These are phyloP conservation scores for Nitzschia inconspicua DNA, from an alignment of 108 stramenopile species.

Conservation along the genomic window DNA sequence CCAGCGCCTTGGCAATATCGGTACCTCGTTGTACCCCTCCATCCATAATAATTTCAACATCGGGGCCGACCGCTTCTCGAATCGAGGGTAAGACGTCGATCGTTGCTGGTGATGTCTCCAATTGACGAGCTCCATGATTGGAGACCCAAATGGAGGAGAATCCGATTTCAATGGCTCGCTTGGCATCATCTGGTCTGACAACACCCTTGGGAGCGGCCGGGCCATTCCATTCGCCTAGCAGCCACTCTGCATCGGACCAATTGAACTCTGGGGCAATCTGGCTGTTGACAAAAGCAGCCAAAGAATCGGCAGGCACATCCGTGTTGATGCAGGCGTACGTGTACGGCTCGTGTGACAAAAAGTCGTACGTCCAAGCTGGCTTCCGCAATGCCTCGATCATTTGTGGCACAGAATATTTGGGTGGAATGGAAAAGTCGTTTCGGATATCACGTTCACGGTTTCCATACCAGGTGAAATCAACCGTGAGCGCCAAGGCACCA, in stretches of 20 bases:
- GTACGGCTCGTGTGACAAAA: constrained; percentile 85
- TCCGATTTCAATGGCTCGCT: constrained; percentile 85
- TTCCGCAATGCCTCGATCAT: constrained; percentile 81
- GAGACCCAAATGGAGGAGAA: constrained; percentile 97
- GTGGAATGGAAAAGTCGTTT: constrained; percentile 95
- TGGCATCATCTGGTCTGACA: constrained; percentile 93
- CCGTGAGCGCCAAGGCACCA: constrained; percentile 92
- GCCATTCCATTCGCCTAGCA: constrained; percentile 88
- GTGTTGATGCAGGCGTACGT: constrained; percentile 88
- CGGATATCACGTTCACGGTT: constrained; percentile 95
- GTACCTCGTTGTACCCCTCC: constrained; percentile 98
- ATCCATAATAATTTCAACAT: constrained; percentile 94
- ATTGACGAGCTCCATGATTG: constrained; percentile 97
- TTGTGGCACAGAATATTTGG: constrained; percentile 80
- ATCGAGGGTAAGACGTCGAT: constrained; percentile 94
- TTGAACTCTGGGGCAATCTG: constrained; percentile 91
- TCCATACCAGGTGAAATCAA: constrained; percentile 97
- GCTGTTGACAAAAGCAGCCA: constrained; percentile 94
- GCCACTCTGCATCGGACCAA: constrained; percentile 97
- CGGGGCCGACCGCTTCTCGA: constrained; percentile 89
- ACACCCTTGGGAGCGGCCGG: constrained; percentile 97
- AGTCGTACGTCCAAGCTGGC: constrained; percentile 91
- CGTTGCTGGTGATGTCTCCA: constrained; percentile 93
- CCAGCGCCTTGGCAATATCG: constrained; percentile 95
- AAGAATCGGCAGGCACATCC: constrained; percentile 87